phyloP scores from a whole-genome alignment of 179 eudicot species.

The Actinidia arguta region DNA sequence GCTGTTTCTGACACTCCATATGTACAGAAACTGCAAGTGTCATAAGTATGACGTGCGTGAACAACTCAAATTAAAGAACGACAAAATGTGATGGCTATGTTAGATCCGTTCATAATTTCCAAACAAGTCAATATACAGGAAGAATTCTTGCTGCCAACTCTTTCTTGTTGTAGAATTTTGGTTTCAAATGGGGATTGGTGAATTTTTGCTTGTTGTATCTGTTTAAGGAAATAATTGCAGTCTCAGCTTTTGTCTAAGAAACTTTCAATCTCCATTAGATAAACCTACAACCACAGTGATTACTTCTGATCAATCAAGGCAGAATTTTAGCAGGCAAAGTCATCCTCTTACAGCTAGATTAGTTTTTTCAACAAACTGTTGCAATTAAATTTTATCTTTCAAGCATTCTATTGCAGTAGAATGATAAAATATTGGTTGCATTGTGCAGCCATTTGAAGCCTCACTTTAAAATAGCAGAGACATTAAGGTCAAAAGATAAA shows the following conservation, averaged over 20 bases:
- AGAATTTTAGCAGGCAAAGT: neutral
- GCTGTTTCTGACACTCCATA: neutral
- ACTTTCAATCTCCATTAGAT: neutral
- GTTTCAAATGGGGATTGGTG: neutral
- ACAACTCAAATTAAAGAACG: neutral
- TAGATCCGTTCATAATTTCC: neutral
- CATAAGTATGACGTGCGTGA: too few relatives aligned
- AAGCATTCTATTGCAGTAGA: neutral
- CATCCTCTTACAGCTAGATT: neutral
- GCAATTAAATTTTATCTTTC: neutral
- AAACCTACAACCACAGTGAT: too few relatives aligned
- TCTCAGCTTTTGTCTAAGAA: neutral
- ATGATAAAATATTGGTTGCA: neutral
- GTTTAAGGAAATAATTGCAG: neutral
- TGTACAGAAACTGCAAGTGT: neutral
- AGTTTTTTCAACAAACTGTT: neutral
- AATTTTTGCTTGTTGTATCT: neutral
- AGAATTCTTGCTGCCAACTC: neutral
- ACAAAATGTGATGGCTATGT: neutral
- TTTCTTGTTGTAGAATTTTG: neutral
- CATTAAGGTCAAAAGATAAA: neutral
- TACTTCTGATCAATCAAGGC: too few relatives aligned
- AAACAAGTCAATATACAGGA: neutral
- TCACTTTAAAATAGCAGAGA: neutral
- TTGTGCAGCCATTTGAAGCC: neutral